Conservation (phyloP, 1,139 yeast species). For the Hanseniaspora sp. region DNA sequence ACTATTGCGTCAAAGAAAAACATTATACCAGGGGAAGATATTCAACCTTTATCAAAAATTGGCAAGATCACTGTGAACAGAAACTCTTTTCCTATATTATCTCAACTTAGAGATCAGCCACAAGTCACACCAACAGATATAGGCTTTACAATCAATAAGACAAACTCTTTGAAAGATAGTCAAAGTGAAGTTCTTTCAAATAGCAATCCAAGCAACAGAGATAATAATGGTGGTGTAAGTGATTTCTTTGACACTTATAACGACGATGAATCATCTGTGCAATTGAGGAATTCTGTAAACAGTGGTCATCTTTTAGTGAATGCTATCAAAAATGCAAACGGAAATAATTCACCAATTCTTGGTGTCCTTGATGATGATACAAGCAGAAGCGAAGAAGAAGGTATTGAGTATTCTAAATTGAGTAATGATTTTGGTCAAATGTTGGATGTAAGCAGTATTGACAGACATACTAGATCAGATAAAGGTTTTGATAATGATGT, state of each 20-base stretch:
- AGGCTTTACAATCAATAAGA: not conserved
- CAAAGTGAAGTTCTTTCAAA: not conserved
- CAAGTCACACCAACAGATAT: constrained; percentile 1
- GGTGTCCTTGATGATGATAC: not conserved
- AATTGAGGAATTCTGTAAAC: constrained; percentile 10
- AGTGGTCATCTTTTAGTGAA: not conserved
- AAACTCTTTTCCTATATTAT: constrained; percentile 10
- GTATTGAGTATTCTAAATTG: not conserved
- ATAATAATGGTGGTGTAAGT: constrained; percentile 14
- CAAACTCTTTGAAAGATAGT: not conserved
- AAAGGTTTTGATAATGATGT: not conserved
- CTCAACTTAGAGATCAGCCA: constrained; percentile 4
- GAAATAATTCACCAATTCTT: not conserved
- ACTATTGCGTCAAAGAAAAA: not conserved
- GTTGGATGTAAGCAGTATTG: not conserved
- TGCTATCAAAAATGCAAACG: not conserved
- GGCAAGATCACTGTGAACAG: not conserved
- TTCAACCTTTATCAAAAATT: not conserved
- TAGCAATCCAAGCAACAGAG: constrained; percentile 1
- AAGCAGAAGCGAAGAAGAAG: not conserved
- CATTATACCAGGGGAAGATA: not conserved
- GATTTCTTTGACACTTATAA: constrained; percentile 17
- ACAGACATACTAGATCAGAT: not conserved
- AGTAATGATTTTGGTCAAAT: not conserved
- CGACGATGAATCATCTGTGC: constrained; percentile 12